Conservation (phyloP, 1,139 yeast species). For the Pneumocystis canis region DNA sequence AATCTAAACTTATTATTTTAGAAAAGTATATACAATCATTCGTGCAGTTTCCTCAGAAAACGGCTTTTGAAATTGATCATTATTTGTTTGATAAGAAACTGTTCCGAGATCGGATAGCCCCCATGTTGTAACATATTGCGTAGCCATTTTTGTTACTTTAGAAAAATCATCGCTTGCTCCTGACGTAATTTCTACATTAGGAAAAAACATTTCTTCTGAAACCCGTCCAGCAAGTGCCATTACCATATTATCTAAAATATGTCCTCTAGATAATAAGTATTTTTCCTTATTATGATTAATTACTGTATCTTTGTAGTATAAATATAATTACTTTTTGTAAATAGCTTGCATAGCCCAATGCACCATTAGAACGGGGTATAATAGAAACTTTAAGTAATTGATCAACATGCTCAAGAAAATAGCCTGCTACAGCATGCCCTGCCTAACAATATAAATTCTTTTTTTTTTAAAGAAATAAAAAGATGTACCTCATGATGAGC, state of each 20-base stretch:
- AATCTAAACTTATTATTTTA: neutral
- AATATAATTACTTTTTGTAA: conserved; percentile 44
- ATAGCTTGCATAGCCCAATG: conserved; percentile 95
- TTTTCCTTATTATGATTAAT: conserved; percentile 35
- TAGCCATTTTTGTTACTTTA: conserved; percentile 90
- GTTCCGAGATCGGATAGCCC: conserved; percentile 90
- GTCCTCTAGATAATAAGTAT: conserved; percentile 62
- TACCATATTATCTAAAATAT: conserved; percentile 76
- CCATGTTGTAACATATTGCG: conserved; percentile 75
- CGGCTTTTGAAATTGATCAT: conserved; percentile 57
- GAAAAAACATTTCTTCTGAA: conserved; percentile 79
- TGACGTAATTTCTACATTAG: conserved; percentile 57
- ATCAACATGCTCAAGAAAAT: conserved; percentile 81
- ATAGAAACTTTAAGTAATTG: conserved; percentile 89
- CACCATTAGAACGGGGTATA: conserved; percentile 92
- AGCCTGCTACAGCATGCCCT: conserved; percentile 96
- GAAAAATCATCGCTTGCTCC: conserved; percentile 96
- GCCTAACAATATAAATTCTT: conserved; percentile 29
- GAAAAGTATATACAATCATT: conserved; percentile 28
- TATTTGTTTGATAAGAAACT: conserved; percentile 56
- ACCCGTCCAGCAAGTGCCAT: conserved; percentile 94
- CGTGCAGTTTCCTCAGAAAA: conserved; percentile 78
- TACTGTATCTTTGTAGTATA: neutral
- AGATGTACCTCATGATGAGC: conserved; percentile 71
- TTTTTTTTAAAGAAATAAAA: neutral